phyloP scores from a whole-genome alignment of 176 grass and related monocot genomes.

The Rhynchospora pubera region DNA sequence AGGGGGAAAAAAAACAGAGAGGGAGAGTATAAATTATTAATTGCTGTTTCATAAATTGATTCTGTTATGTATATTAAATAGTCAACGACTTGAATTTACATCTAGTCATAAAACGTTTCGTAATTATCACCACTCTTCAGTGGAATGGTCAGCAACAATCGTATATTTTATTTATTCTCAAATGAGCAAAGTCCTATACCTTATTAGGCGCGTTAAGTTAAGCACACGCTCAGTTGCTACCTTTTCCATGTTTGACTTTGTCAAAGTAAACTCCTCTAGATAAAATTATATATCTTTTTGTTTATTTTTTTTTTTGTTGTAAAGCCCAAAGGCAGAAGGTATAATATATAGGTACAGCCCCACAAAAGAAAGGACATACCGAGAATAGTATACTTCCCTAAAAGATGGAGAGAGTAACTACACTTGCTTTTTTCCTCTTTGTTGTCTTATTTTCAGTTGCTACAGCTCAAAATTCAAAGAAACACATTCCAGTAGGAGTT shows the following conservation, averaged over 20 bases:
- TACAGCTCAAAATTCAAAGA: neutral
- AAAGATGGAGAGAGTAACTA: neutral
- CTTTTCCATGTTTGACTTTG: neutral
- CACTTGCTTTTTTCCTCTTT: neutral
- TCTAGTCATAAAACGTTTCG: neutral
- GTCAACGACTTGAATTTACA: neutral
- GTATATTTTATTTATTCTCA: neutral
- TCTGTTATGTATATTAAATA: neutral
- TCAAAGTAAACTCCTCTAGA: neutral
- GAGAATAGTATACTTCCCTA: neutral
- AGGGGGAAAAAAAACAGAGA: no score
- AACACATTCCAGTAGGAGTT: constrained; percentile 20
- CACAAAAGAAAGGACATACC: neutral
- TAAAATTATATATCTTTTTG: neutral
- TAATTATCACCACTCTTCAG: neutral
- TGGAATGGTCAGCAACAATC: neutral
- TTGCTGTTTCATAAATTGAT: neutral
- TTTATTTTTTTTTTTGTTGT: no score
- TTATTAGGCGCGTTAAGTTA: neutral
- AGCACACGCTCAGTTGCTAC: neutral
- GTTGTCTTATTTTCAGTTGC: neutral
- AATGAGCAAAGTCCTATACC: neutral
- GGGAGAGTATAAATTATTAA: no score
- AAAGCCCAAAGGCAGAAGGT: neutral
- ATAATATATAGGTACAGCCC: neutral